Base-by-base conservation (phyloP, 768 basidiomycete genomes). In the Phylloporus sp. region DNA sequence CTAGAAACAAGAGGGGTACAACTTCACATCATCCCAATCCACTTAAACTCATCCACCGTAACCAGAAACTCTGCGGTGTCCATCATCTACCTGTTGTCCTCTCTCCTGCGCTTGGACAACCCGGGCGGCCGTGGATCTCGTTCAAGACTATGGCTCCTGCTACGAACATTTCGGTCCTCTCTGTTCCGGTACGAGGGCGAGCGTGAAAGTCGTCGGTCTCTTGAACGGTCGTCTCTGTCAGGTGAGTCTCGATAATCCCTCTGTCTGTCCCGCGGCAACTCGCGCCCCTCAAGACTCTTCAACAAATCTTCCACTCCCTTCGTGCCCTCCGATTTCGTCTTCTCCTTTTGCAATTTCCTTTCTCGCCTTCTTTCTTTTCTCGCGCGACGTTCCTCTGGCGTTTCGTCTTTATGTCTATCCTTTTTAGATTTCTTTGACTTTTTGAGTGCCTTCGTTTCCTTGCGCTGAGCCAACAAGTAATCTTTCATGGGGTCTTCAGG, bases 401-500 rank as follows among this genome's bases (percentile, higher is more conserved):
- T 88, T 63, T 90, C 86, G 58, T 84, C 76, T 57, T 84, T 84
- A 57, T 74, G 80, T 63, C 80, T 86, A 40, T 73, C 71, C 63
- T 86, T 87, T 18, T 76, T 74, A 9, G 61, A 62, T 56, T 81
- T 84, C 40, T 66, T 60, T 60, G 84, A 82, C 68, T 84, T 86
- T 56, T 74, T 71, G 48, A 74, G 67, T 3, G 75, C 80, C 54
- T 83, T 86, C 60, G 80, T 79, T 60, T 90, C 87, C 55, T 71
- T 79, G 57, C 78, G 76, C 63, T 94, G 79, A 1, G 81, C 77
- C 31, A 93, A 69, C 27, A 99, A 73, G 63, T 90, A 98, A 51
- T 93, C 94, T 23, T 85, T 81, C 96, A 99, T 98, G 1, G 96
- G 96, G 67, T 99, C 96, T 62, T 98, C 95, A 2, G 89, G 90